Percentiles rank a stretch among this genome's conserved stretches.
phyloP scores from a whole-genome alignment of 2,329 filamentous ascomycete genomes.

The Paramyrothecium roridum region DNA sequence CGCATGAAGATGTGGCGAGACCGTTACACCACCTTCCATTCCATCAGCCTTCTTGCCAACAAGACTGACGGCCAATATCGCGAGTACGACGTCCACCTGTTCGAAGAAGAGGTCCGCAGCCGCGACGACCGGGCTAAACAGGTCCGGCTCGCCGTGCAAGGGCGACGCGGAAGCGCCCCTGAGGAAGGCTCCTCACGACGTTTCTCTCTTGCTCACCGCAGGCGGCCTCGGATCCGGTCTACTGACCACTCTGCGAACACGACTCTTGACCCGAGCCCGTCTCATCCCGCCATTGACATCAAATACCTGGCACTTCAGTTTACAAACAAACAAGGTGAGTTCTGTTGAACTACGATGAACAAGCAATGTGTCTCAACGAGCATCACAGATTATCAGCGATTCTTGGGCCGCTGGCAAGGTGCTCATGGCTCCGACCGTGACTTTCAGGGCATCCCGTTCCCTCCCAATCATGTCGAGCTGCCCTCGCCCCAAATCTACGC shows the following conservation, averaged over 20 bases:
- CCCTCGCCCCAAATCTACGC: conserved; percentile 39
- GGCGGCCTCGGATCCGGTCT: conserved; percentile 35
- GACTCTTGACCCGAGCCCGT: conserved; percentile 16
- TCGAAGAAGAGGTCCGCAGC: conserved; percentile 43
- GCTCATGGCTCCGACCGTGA: conserved; percentile 44
- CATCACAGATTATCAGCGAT: conserved; percentile 32
- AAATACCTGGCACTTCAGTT: conserved; percentile 49
- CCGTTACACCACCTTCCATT: conserved; percentile 43
- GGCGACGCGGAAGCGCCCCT: conserved; percentile 37
- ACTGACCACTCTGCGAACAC: conserved; percentile 14
- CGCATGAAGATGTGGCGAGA: conserved; percentile 51
- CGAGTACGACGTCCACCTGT: conserved; percentile 45
- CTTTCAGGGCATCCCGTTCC: conserved; percentile 42
- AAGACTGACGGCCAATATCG: conserved; percentile 41
- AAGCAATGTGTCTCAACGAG: neutral
- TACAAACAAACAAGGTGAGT: conserved; percentile 41
- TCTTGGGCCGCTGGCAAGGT: conserved; percentile 42
- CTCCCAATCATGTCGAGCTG: conserved; percentile 41
- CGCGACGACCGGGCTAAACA: conserved; percentile 44
- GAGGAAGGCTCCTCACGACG: conserved; percentile 34
- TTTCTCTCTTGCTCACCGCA: conserved; percentile 40
- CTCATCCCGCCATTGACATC: conserved; percentile 33
- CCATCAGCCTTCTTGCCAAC: conserved; percentile 45
- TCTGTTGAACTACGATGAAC: neutral
- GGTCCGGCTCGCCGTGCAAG: conserved; percentile 37